Percentiles rank a stretch among this genome's conserved stretches.
These are phyloP conservation scores for Eleusine indica DNA, from an alignment of 176 grass and related monocot species.

Conservation along the genomic window DNA sequence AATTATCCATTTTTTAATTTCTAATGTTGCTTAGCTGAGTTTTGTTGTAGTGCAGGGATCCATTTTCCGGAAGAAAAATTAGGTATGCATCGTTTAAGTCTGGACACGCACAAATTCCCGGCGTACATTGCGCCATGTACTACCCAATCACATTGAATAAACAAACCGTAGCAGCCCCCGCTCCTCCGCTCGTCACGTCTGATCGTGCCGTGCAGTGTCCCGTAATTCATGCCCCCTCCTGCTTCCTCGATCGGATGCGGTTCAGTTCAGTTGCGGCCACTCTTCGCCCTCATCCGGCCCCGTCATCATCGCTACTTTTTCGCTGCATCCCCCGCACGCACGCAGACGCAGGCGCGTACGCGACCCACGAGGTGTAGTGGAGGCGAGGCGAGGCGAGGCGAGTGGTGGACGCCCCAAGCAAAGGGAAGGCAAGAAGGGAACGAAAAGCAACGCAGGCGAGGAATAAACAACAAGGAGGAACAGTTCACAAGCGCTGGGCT, in stretches of 20 bases:
- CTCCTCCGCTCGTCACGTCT: neutral
- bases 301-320: conserved; percentile 38
- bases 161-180: neutral
- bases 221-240: conserved; percentile 15
- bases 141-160: neutral
- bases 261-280: neutral
- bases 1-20: no score
- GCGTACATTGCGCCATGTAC: conserved; percentile 9
- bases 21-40: no score
- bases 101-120: neutral
- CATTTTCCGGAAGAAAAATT: no score
- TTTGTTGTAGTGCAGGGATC: no score
- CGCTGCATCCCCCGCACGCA: neutral
- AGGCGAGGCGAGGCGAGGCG: no score
- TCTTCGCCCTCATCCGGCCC: neutral
- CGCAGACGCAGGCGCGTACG: conserved; percentile 20
- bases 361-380: conserved; percentile 1
- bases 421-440: neutral
- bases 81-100: no score
- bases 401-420: conserved; percentile 35
- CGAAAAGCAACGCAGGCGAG: neutral
- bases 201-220: conserved; percentile 8
- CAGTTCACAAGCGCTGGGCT: conserved; percentile 42
- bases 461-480: conserved; percentile 43
- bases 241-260: conserved; percentile 11